These are phyloP conservation scores for Pseudogymnoascus sp. DNA, from an alignment of 2,329 filamentous ascomycete species.

Conservation along the genomic window DNA sequence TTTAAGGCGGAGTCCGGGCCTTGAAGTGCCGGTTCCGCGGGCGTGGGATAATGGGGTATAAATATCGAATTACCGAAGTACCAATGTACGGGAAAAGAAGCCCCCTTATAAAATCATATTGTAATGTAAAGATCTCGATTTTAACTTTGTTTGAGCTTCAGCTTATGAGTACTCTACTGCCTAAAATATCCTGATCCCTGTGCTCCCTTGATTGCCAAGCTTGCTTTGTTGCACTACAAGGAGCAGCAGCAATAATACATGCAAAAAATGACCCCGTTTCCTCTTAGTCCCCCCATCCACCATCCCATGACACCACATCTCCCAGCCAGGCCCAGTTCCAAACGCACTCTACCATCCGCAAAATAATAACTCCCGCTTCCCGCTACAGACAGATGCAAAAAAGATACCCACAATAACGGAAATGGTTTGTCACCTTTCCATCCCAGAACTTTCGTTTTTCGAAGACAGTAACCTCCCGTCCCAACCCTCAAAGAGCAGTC, in stretches of 20 bases:
- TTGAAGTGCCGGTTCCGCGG: not conserved
- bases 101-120: not conserved
- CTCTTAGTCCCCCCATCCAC: not conserved
- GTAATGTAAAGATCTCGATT: not conserved
- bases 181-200: not conserved
- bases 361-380: not conserved
- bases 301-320: not conserved
- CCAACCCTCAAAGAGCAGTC: not conserved
- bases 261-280: not conserved
- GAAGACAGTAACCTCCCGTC: not conserved
- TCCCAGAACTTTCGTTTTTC: not conserved
- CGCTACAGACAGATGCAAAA: not conserved
- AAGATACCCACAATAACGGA: not conserved
- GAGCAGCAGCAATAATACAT: not conserved
- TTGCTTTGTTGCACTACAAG: not conserved
- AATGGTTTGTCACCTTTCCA: not conserved
- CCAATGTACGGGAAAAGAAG: not conserved
- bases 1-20: not conserved
- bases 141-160: not conserved
- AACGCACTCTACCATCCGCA: not conserved
- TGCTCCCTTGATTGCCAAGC: not conserved
- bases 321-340: not conserved
- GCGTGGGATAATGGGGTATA: not conserved
- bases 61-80: not conserved
- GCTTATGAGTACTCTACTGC: not conserved